phyloP scores from a whole-genome alignment of 2,329 filamentous ascomycete species.

The Diaporthe sp. region DNA sequence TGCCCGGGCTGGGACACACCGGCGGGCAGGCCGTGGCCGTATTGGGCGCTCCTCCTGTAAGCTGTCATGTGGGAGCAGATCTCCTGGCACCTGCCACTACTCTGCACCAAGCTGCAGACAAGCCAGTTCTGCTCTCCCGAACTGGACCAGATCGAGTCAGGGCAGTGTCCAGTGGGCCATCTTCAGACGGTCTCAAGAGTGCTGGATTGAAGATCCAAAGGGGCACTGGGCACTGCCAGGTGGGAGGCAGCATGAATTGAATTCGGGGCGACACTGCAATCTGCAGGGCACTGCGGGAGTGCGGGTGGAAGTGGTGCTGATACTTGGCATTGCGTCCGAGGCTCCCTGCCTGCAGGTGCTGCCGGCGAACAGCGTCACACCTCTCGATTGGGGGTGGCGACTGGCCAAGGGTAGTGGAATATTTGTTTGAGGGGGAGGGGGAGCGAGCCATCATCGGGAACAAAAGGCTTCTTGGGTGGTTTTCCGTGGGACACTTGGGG shows the following conservation, averaged over 20 bases:
- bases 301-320: constrained; percentile 10
- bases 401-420: constrained; percentile 12
- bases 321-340: constrained; percentile 30
- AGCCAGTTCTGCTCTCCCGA: background rate
- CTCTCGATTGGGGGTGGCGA: constrained; percentile 28
- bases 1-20: constrained; percentile 1
- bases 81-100: constrained; percentile 12
- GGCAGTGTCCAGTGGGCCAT: background rate
- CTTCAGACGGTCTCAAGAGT: background rate
- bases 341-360: constrained; percentile 29
- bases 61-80: constrained; percentile 25
- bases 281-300: constrained; percentile 10
- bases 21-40: constrained; percentile 3
- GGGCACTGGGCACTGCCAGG: background rate
- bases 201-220: background rate
- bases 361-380: constrained; percentile 26
- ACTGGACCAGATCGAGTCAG: constrained; percentile 3
- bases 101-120: background rate
- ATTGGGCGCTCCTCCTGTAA: background rate
- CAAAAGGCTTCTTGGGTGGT: background rate
- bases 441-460: constrained; percentile 5
- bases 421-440: constrained; percentile 24
- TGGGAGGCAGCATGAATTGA: constrained; percentile 19
- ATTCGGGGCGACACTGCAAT: constrained; percentile 8
- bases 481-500: background rate